Evolutionary conservation across 108 stramenopile species (phyloP), one percentile per base, ranked within the genome.

Genomic region (Nannochloropsis granulata): DNA sequence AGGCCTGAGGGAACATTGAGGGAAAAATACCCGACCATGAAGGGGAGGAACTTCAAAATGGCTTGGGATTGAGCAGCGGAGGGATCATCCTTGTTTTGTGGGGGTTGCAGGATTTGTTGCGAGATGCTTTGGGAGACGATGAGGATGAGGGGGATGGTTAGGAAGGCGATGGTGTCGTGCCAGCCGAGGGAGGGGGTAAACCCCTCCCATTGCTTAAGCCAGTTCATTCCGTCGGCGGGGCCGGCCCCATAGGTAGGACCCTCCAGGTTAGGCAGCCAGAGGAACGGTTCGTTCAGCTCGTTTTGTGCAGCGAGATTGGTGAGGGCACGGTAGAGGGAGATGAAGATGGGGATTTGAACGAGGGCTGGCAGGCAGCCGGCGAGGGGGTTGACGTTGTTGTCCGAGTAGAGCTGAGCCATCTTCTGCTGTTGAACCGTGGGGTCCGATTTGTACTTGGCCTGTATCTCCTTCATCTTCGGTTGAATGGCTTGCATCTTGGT

Each of bases 181-280:
- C 97, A 98, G 83, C 97, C 97, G 13, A 98, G 91, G 19, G 92
- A 84, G 24, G 97, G 97, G 43, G 90, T 92, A 16, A 93, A 93
- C 84, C 94, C 92, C 25, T 89, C 45, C 93, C 94, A 94, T 2
- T 90, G 90, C 92, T 82, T 94, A 87, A 96, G 82, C 95, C 96
- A 98, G 46, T 94, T 93, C 23, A 91, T 88, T n/a, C 93, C 95
- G 78, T 96, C 93, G 43, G 93, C 91, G 12, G 95, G 95, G 83
- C 95, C 94, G 44, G 95, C 94, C 82, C 94, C 97, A 86, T 96
- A 98, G 0, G 93, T 93, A 24, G 98, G 98, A 81, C 98, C 98
- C 85, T 97, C 94, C 45, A 98, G 92, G 84, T 93, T 97, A 80
- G 98, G 96, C 71, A 98, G 87, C 92, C 93, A 98, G 46, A 97